These are phyloP conservation scores for Candida fluviatilis DNA, from an alignment of 805 yeast species.

Conservation along the genomic window DNA sequence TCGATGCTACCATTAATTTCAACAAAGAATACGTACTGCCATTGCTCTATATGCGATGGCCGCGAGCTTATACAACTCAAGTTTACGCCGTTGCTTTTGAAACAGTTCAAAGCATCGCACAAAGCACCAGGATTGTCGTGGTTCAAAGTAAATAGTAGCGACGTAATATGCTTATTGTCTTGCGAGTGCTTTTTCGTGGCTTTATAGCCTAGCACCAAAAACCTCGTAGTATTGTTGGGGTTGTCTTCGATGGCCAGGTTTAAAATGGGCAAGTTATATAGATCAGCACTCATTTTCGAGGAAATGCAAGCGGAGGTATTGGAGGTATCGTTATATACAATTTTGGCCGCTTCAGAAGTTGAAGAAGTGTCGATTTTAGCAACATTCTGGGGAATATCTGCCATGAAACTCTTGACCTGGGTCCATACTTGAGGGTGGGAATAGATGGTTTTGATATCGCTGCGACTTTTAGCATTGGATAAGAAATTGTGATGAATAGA, in stretches of 20 bases:
- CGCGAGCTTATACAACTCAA: constrained; percentile 72
- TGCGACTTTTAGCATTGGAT: constrained; percentile 40
- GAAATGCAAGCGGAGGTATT: constrained; percentile 66
- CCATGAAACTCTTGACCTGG: constrained; percentile 49
- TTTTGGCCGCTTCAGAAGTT: constrained; percentile 80
- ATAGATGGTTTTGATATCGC: constrained; percentile 54
- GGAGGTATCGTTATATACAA: constrained; percentile 40
- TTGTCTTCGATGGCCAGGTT: constrained; percentile 63
- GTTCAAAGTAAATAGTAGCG: constrained; percentile 62
- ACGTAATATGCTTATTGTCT: constrained; percentile 32
- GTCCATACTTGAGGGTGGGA: constrained; percentile 99
- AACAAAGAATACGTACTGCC: constrained; percentile 82
- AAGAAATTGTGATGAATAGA: constrained; percentile 75
- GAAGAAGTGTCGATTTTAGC: constrained; percentile 61
- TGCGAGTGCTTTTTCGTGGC: constrained; percentile 7
- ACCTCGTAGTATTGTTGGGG: constrained; percentile 78
- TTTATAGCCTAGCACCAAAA: constrained; percentile 56
- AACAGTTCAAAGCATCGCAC: constrained; percentile 56
- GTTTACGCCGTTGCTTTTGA: constrained; percentile 55
- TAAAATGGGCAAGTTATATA: constrained; percentile 55
- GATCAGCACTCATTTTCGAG: constrained; percentile 59
- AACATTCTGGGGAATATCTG: constrained; percentile 15
- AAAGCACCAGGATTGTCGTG: constrained; percentile 71
- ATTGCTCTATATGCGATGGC: constrained; percentile 61
- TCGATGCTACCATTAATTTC: constrained; percentile 52